A percentile compares a stretch with the other conserved stretches of the same genome.
Evolutionary conservation across 1,139 yeast genomes (phyloP).

Genomic region (Geotrichum histeridarum): DNA sequence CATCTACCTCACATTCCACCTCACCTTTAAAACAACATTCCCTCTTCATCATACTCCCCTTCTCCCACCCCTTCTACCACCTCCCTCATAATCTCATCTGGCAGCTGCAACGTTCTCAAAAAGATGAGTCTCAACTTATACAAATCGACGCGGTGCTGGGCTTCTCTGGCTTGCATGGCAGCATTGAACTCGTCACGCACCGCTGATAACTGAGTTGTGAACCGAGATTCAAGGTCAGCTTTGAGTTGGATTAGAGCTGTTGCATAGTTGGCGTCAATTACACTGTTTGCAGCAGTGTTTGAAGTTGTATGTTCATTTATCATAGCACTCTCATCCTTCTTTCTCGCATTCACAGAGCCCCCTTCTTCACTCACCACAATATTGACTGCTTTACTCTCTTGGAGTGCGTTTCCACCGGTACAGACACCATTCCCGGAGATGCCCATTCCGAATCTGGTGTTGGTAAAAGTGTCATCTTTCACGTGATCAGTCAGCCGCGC

Average conservation of each 20-base stretch:
- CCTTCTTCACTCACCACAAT: background rate
- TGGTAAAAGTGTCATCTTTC: too few species aligned
- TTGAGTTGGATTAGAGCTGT: too few species aligned
- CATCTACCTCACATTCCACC: too few species aligned
- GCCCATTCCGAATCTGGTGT: too few species aligned
- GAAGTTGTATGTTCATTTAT: too few species aligned
- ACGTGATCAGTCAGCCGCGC: too few species aligned
- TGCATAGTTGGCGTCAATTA: too few species aligned
- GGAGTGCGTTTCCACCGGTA: background rate
- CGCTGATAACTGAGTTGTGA: background rate
- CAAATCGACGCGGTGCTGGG: background rate
- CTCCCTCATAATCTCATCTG: slow-evolving; percentile 8
- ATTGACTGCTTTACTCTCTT: slow-evolving; percentile 6
- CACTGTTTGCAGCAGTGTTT: too few species aligned
- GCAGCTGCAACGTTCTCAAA: slow-evolving; percentile 7
- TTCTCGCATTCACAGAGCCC: too few species aligned
- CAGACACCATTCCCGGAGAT: background rate
- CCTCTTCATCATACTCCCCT: background rate
- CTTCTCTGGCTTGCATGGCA: background rate
- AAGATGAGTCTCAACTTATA: slow-evolving; percentile 1
- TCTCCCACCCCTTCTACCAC: slow-evolving; percentile 2
- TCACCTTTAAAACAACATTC: slow-evolving; percentile 1
- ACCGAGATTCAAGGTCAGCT: background rate
- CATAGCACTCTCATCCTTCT: too few species aligned
- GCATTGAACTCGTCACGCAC: background rate